phyloP scores from a whole-genome alignment of 805 yeast genomes.

The Pichia paraexigua region DNA sequence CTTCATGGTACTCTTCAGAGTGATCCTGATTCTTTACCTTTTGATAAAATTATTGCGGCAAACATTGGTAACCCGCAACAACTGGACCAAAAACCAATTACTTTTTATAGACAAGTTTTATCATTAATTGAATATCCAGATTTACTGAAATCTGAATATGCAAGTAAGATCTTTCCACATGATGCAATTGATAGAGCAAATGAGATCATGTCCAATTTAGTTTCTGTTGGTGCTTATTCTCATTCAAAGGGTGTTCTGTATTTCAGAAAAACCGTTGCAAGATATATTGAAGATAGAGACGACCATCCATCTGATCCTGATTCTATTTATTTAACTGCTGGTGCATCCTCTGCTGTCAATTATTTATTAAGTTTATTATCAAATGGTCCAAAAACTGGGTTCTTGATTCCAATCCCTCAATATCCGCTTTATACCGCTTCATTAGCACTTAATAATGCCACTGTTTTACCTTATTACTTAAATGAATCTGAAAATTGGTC shows the following conservation, averaged over 20 bases:
- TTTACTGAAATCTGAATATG: conserved; percentile 35
- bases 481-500: conserved; percentile 83
- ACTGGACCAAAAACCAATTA: conserved; percentile 85
- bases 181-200: conserved; percentile 75
- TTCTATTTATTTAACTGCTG: conserved; percentile 78
- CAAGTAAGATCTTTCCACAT: conserved; percentile 35
- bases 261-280: conserved; percentile 72
- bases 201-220: conserved; percentile 49
- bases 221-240: conserved; percentile 93
- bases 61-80: conserved; percentile 99
- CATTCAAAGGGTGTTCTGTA: conserved; percentile 79
- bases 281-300: conserved; percentile 73
- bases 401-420: conserved; percentile 93
- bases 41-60: conserved; percentile 71
- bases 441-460: conserved; percentile 72
- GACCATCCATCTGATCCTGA: conserved; percentile 60
- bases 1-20: conserved; percentile 47
- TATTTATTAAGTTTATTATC: conserved; percentile 67
- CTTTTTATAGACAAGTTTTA: conserved; percentile 90
- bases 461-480: conserved; percentile 78
- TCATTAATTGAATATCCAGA: conserved; percentile 82
- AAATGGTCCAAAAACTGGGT: conserved; percentile 64
- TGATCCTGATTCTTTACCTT: conserved; percentile 62
- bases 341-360: conserved; percentile 93
- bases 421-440: conserved; percentile 97